These are phyloP conservation scores for Neodidymelliopsis sp. DNA, from an alignment of 2,329 filamentous ascomycete species.

Conservation along the genomic window DNA sequence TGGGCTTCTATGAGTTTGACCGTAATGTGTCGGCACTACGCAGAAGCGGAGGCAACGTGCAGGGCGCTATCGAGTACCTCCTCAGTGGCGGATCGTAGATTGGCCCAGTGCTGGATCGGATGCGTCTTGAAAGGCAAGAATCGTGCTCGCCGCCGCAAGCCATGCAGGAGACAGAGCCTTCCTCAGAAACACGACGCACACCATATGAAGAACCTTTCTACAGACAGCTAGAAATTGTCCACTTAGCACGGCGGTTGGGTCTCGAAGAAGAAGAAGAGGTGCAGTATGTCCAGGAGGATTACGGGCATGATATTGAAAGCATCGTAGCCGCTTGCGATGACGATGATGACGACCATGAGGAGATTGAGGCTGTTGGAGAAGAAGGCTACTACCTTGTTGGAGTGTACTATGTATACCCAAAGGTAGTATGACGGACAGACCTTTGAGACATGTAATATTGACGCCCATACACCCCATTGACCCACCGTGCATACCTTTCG, in stretches of 20 bases:
- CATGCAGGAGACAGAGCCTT: not conserved
- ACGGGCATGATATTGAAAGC: slow-evolving; percentile 9
- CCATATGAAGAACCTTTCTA: not conserved
- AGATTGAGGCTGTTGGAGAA: not conserved
- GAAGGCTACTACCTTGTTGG: not conserved
- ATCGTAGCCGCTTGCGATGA: not conserved
- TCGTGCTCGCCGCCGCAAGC: not conserved
- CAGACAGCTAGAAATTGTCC: not conserved
- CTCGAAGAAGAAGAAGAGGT: not conserved
- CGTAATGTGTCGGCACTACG: slow-evolving; percentile 87
- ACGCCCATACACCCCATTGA: slow-evolving; percentile 1
- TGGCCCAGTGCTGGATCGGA: slow-evolving; percentile 13
- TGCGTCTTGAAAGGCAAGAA: slow-evolving; percentile 6
- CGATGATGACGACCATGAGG: not conserved
- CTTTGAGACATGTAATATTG: not conserved
- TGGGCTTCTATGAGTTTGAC: slow-evolving; percentile 98
- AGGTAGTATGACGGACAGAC: slow-evolving; percentile 4
- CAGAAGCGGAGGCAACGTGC: slow-evolving; percentile 89
- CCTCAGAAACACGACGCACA: not conserved
- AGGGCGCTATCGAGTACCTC: slow-evolving; percentile 85
- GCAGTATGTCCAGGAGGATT: slow-evolving; percentile 9
- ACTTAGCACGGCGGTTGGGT: slow-evolving; percentile 1
- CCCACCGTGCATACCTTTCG: not conserved
- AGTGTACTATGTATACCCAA: slow-evolving; percentile 2
- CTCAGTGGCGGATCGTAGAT: slow-evolving; percentile 43